phyloP scores from a whole-genome alignment of 164 flowering plant species.

The Umbilicus rupestris region DNA sequence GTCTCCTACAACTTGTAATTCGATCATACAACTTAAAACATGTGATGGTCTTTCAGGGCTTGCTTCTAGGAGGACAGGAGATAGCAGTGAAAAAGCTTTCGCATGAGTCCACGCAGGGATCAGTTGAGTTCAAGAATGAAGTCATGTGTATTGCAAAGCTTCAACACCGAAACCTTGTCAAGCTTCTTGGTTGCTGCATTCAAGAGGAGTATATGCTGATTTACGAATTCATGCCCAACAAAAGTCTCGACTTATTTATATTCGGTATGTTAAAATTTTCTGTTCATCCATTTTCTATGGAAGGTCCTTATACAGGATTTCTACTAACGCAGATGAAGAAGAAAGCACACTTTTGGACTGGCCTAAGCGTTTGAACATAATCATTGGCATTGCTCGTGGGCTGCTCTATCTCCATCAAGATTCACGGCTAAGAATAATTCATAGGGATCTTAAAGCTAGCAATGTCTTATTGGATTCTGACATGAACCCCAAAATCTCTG shows the following conservation, averaged over 20 bases:
- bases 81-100: slow-evolving; percentile 16
- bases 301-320: no score
- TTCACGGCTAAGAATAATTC: slow-evolving; percentile 16
- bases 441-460: slow-evolving; percentile 19
- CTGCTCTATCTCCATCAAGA: slow-evolving; percentile 16
- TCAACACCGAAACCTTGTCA: slow-evolving; percentile 12
- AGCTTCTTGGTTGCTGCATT: slow-evolving; percentile 12
- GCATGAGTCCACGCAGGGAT: slow-evolving; percentile 14
- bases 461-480: slow-evolving; percentile 16
- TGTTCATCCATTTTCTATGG: no score
- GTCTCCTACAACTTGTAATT: background rate
- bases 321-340: background rate
- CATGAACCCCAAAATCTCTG: slow-evolving; percentile 18
- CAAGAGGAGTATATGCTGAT: slow-evolving; percentile 12
- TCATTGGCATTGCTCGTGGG: slow-evolving; percentile 16
- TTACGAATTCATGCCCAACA: slow-evolving; percentile 13
- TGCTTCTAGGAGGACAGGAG: slow-evolving; percentile 8
- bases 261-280: slow-evolving; percentile 8
- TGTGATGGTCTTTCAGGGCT: slow-evolving; percentile 3
- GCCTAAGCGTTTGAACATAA: slow-evolving; percentile 7
- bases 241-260: slow-evolving; percentile 13
- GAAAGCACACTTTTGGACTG: slow-evolving; percentile 9
- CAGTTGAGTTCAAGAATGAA: slow-evolving; percentile 13
- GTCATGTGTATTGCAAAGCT: slow-evolving; percentile 13
- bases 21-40: no score